Conservation (phyloP, 2,329 filamentous ascomycete species). For the Trichophyton benhamiae region DNA sequence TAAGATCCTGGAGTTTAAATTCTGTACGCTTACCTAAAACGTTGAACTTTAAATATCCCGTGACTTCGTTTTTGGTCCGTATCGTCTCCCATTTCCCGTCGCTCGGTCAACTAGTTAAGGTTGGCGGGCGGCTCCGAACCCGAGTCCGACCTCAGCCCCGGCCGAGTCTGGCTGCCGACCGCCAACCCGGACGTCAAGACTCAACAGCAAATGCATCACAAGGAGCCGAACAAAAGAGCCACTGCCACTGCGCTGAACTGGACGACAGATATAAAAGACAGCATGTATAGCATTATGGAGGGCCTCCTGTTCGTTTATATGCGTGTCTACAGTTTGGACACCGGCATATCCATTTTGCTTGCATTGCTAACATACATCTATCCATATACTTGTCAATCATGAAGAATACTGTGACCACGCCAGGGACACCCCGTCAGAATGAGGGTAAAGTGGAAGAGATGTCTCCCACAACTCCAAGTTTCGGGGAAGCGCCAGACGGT, state of each 20-base stretch:
- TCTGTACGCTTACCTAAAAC: too few species aligned
- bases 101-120: neutral
- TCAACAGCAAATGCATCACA: too few species aligned
- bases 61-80: slow-evolving; percentile 18
- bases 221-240: neutral
- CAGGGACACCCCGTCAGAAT: neutral
- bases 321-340: too few species aligned
- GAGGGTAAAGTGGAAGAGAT: neutral
- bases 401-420: neutral
- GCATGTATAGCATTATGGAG: neutral
- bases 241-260: too few species aligned
- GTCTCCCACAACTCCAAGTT: neutral
- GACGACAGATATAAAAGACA: neutral
- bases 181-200: neutral
- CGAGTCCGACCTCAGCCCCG: neutral
- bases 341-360: neutral
- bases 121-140: too few species aligned
- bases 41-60: neutral
- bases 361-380: too few species aligned
- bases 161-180: neutral
- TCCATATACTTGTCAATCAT: neutral
- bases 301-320: neutral
- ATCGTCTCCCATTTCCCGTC: slow-evolving; percentile 18
- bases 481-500: slow-evolving; percentile 24
- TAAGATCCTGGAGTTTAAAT: too few species aligned